These are phyloP conservation scores for Acrodontium crateriforme DNA, from an alignment of 2,329 filamentous ascomycete genomes.

Conservation along the genomic window DNA sequence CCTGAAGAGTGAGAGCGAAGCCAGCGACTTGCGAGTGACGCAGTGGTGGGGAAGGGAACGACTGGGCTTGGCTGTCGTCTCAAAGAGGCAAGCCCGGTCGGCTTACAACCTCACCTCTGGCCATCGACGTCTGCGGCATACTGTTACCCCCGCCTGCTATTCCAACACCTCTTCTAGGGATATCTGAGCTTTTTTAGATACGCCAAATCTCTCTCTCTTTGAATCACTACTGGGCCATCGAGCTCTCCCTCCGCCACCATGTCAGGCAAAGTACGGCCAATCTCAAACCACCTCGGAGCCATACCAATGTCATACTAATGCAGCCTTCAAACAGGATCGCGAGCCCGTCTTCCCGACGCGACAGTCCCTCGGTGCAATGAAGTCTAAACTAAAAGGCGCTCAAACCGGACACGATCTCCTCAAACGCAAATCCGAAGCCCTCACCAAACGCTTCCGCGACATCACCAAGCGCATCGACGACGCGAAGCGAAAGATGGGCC, in stretches of 20 bases:
- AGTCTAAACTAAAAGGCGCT: conserved; percentile 81
- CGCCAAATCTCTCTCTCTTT: no score
- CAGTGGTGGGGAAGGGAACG: no score
- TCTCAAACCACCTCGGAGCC: neutral
- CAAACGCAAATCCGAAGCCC: conserved; percentile 93
- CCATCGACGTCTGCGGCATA: no score
- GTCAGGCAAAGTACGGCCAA: conserved; percentile 13
- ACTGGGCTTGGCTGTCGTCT: no score
- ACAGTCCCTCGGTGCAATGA: conserved; percentile 94
- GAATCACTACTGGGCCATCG: no score
- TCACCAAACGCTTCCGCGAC: conserved; percentile 74
- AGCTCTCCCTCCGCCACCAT: conserved; percentile 6
- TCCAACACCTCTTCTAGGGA: no score
- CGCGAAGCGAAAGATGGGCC: conserved; percentile 97
- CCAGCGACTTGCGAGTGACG: no score
- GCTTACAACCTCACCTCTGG: no score
- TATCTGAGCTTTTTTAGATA: no score
- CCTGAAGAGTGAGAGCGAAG: no score
- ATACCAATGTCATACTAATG: conserved; percentile 1
- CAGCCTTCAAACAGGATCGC: conserved; percentile 50
- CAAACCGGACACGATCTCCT: conserved; percentile 76
- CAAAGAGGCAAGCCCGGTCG: no score
- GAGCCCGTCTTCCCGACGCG: conserved; percentile 96
- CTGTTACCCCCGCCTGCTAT: no score
- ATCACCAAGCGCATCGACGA: conserved; percentile 96